Conservation (phyloP, 83 land plant species). For the Larix sibirica region DNA sequence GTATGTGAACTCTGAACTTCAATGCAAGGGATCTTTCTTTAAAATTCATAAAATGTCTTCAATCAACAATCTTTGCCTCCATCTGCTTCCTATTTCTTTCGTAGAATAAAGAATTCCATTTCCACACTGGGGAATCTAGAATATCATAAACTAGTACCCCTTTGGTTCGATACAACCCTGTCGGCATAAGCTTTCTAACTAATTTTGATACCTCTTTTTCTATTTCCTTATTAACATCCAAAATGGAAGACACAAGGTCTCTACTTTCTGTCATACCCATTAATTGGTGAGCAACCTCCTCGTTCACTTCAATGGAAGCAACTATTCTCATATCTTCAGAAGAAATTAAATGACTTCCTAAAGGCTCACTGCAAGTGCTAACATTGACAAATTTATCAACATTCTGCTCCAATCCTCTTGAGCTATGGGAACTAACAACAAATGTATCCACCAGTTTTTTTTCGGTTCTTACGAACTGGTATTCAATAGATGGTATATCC, state of each 20-base stretch:
- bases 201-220: conserved; percentile 39
- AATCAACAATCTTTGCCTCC: conserved; percentile 41
- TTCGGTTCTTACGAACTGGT: background rate
- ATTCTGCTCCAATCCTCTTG: background rate
- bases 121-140: conserved; percentile 24
- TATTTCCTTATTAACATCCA: conserved; percentile 45
- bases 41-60: conserved; percentile 40
- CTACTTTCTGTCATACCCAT: background rate
- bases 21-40: conserved; percentile 61
- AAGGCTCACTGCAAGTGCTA: background rate
- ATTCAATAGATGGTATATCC: background rate
- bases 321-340: background rate
- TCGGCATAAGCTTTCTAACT: conserved; percentile 30
- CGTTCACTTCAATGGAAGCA: background rate
- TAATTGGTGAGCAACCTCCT: background rate
- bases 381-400: background rate
- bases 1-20: conserved; percentile 56
- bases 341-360: background rate
- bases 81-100: conserved; percentile 21
- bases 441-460: background rate
- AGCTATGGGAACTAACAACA: background rate
- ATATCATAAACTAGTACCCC: conserved; percentile 6
- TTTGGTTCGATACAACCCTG: background rate
- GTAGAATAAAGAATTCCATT: conserved; percentile 9
- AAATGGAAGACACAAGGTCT: conserved; percentile 20